Evolutionary conservation across 257 asterid species (phyloP).

Genomic region (Henckelia pumila): DNA sequence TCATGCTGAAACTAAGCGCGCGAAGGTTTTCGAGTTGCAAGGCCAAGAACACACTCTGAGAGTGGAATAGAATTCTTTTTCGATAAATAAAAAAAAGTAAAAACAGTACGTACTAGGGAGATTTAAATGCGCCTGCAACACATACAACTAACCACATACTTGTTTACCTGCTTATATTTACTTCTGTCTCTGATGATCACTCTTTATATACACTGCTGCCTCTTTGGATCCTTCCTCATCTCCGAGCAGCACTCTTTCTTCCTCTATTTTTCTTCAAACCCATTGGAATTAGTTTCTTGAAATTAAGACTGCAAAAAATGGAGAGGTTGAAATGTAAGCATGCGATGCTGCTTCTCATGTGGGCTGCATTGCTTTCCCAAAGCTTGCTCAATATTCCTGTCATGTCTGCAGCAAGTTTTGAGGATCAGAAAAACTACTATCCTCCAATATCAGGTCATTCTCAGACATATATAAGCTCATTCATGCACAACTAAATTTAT

Average conservation of each 20-base stretch:
- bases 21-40: neutral
- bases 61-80: slow-evolving; percentile 8
- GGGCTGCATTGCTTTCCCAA: slow-evolving; percentile 56
- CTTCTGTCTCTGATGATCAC: slow-evolving; percentile 36
- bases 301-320: slow-evolving; percentile 27
- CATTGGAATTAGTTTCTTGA: neutral
- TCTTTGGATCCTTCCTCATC: slow-evolving; percentile 28
- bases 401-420: slow-evolving; percentile 35
- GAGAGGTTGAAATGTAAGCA: slow-evolving; percentile 39
- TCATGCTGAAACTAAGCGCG: slow-evolving; percentile 1
- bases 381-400: slow-evolving; percentile 43
- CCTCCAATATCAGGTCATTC: slow-evolving; percentile 47
- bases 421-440: slow-evolving; percentile 62
- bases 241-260: slow-evolving; percentile 14
- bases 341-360: slow-evolving; percentile 42
- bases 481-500: neutral
- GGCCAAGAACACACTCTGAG: slow-evolving; percentile 16
- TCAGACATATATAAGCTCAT: neutral
- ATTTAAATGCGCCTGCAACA: slow-evolving; percentile 48
- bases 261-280: neutral
- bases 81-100: slow-evolving; percentile 6
- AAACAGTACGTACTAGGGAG: slow-evolving; percentile 29
- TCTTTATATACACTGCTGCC: slow-evolving; percentile 40
- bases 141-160: slow-evolving; percentile 70
- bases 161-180: slow-evolving; percentile 60